phyloP scores from a whole-genome alignment of 2,329 filamentous ascomycete genomes.

The Colletotrichum sp. region DNA sequence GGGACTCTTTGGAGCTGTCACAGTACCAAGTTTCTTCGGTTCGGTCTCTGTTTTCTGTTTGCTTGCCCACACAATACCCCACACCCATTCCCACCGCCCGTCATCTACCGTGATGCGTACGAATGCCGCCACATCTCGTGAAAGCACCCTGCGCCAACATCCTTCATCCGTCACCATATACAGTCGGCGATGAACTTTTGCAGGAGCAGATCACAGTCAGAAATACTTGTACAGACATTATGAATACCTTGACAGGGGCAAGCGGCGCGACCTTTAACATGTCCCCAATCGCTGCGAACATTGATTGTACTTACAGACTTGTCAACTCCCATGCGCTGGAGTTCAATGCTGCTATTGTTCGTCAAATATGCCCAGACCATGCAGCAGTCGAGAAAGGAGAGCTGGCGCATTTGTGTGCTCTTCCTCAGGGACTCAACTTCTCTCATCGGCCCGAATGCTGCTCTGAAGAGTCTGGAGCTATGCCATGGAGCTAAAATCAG shows the following conservation, averaged over 20 bases:
- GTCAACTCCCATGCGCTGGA: accelerated
- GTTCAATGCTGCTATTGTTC: not conserved
- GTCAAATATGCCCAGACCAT: not conserved
- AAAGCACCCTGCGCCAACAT: not conserved
- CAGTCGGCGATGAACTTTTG: not conserved
- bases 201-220: not conserved
- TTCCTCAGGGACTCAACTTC: not conserved
- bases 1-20: not conserved
- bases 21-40: not conserved
- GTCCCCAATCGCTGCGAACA: not conserved
- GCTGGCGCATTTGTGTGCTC: not conserved
- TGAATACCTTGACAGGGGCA: not conserved
- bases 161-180: not conserved
- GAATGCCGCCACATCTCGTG: not conserved
- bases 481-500: not conserved
- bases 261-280: not conserved
- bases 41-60: not conserved
- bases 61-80: not conserved
- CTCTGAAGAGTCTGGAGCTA: not conserved
- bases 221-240: accelerated
- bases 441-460: not conserved
- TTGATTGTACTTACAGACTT: not conserved
- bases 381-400: not conserved
- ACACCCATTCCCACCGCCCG: not conserved
- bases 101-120: not conserved